Evolutionary conservation across 225 moss, liverwort and hornwort species (phyloP).

Genomic region (Sphagnum tenellum): DNA sequence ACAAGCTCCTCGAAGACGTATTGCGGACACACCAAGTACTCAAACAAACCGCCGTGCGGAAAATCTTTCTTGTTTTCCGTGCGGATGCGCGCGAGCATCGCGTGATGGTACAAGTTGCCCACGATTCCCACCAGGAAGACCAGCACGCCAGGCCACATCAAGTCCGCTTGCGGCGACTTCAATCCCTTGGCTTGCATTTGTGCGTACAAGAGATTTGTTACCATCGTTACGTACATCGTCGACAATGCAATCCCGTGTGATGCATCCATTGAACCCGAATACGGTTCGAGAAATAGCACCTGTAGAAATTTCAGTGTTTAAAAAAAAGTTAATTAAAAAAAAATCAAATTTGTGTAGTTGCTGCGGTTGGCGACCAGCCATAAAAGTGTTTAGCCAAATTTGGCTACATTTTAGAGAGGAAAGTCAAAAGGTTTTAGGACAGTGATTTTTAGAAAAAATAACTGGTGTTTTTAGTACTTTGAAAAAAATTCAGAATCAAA

Average conservation of each 20-base stretch:
- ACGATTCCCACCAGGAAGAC: conserved; percentile 11
- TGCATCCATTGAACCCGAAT: conserved; percentile 11
- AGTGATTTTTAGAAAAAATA: too few species aligned
- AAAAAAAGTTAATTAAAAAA: too few species aligned
- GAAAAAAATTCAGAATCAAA: too few species aligned
- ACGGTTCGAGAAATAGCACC: conserved; percentile 15
- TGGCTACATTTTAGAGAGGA: too few species aligned
- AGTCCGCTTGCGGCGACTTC: conserved; percentile 3
- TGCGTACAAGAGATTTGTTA: conserved; percentile 4
- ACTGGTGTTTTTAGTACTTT: too few species aligned
- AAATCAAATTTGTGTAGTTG: too few species aligned
- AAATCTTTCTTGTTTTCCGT: conserved; percentile 10
- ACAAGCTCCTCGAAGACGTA: conserved; percentile 15
- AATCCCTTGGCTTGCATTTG: conserved; percentile 7
- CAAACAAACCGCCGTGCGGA: conserved; percentile 17
- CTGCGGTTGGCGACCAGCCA: too few species aligned
- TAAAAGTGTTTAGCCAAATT: too few species aligned
- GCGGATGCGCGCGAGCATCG: conserved; percentile 10
- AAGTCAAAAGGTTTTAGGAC: too few species aligned
- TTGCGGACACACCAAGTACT: conserved; percentile 15
- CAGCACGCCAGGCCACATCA: conserved; percentile 5
- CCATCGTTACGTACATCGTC: neutral
- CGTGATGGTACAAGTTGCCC: conserved; percentile 18
- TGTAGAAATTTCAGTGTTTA: neutral
- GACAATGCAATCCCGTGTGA: neutral